phyloP scores from a whole-genome alignment of 2,329 filamentous ascomycete genomes.

The Aspergillus pseudoterreus region DNA sequence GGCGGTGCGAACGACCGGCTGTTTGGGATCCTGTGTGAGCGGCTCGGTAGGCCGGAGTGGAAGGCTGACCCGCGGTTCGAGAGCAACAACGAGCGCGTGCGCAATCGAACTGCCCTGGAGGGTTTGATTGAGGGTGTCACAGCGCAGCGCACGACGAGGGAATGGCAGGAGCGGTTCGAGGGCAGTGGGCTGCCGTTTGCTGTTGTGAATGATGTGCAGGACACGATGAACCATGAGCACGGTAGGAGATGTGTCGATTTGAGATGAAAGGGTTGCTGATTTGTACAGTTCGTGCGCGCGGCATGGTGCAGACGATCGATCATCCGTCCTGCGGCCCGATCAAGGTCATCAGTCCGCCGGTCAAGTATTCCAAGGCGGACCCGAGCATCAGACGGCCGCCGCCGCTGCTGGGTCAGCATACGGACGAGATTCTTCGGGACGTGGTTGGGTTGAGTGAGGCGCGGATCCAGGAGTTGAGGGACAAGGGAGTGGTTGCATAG shows the following conservation, averaged over 20 bases:
- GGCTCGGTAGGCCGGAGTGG: slow-evolving; percentile 57
- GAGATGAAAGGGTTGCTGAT: background rate
- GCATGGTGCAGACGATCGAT: slow-evolving; percentile 85
- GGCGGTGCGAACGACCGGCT: slow-evolving; percentile 63
- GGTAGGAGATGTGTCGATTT: slow-evolving; percentile 46
- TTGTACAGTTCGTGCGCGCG: slow-evolving; percentile 60
- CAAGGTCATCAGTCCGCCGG: slow-evolving; percentile 64
- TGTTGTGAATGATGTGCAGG: slow-evolving; percentile 88
- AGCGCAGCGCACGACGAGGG: slow-evolving; percentile 69
- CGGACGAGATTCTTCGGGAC: background rate
- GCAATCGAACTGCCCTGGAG: slow-evolving; percentile 71
- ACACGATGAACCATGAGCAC: slow-evolving; percentile 78
- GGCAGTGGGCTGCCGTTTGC: slow-evolving; percentile 90
- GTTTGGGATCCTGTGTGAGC: slow-evolving; percentile 58
- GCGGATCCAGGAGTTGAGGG: slow-evolving; percentile 1
- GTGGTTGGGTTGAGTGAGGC: background rate
- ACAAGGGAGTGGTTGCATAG: slow-evolving; percentile 1
- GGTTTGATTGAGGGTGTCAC: slow-evolving; percentile 72
- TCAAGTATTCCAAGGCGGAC: slow-evolving; percentile 1
- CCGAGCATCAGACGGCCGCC: slow-evolving; percentile 2
- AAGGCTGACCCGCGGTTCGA: slow-evolving; percentile 53
- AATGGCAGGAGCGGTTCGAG: slow-evolving; percentile 84
- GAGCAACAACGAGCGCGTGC: slow-evolving; percentile 58
- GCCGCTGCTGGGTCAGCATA: slow-evolving; percentile 3
- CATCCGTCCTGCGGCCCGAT: slow-evolving; percentile 80